These are phyloP conservation scores for Purpureocillium takamizusanense DNA, from an alignment of 2,329 filamentous ascomycete species.

Conservation along the genomic window DNA sequence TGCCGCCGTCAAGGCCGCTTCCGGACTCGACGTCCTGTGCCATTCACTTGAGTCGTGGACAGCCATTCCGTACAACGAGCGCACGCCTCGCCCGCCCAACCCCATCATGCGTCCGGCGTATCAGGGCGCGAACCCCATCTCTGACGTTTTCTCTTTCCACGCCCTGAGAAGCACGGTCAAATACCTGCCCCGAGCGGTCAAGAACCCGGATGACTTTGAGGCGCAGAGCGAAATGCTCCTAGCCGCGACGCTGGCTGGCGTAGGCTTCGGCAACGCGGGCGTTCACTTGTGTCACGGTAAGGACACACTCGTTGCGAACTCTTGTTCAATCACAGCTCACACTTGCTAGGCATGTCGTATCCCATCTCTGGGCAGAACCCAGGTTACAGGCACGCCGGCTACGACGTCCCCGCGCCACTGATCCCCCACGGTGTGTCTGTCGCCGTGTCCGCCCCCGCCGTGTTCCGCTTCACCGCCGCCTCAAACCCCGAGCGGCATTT, in stretches of 20 bases:
- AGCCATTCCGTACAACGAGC: slow-evolving; percentile 86
- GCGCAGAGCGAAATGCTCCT: slow-evolving; percentile 94
- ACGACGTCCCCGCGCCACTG: slow-evolving; percentile 64
- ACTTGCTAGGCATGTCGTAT: slow-evolving; percentile 75
- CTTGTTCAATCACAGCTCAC: neutral
- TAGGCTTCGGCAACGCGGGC: slow-evolving; percentile 95
- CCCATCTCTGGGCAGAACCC: slow-evolving; percentile 94
- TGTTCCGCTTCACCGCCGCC: slow-evolving; percentile 86
- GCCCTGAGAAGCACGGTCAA: slow-evolving; percentile 78
- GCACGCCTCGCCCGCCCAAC: slow-evolving; percentile 74
- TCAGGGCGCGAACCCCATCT: slow-evolving; percentile 95
- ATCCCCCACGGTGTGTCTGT: slow-evolving; percentile 96
- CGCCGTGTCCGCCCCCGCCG: slow-evolving; percentile 83
- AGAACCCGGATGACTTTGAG: slow-evolving; percentile 82
- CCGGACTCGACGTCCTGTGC: slow-evolving; percentile 89
- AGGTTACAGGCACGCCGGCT: slow-evolving; percentile 79
- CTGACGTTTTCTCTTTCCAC: slow-evolving; percentile 89
- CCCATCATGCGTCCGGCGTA: slow-evolving; percentile 89
- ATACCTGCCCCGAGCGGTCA: slow-evolving; percentile 82
- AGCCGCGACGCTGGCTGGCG: slow-evolving; percentile 85
- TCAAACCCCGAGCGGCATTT: slow-evolving; percentile 91
- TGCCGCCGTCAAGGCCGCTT: slow-evolving; percentile 81
- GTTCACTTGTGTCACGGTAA: slow-evolving; percentile 67
- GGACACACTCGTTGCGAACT: slow-evolving; percentile 11
- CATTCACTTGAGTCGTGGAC: slow-evolving; percentile 97